Evolutionary conservation across 768 basidiomycete genomes (phyloP).

Genomic region (Wakefieldia striispora): DNA sequence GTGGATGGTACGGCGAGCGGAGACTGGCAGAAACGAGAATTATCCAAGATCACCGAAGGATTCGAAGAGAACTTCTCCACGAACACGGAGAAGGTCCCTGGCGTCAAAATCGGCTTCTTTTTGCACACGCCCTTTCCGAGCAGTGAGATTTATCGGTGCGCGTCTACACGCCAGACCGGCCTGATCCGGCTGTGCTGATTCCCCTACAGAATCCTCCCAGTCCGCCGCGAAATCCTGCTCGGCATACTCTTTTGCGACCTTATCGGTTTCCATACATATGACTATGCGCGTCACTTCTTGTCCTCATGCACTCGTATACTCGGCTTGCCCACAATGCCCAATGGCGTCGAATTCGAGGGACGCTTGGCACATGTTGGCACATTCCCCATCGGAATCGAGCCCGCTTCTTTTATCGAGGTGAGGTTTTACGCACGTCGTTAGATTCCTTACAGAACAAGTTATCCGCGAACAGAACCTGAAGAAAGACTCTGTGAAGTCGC

Average conservation of each 20-base stretch:
- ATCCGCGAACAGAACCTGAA: constrained; percentile 58
- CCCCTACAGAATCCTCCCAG: constrained; percentile 84
- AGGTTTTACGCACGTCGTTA: constrained; percentile 11
- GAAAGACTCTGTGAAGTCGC: constrained; percentile 75
- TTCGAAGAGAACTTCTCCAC: constrained; percentile 48
- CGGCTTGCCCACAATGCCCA: constrained; percentile 93
- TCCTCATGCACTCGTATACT: constrained; percentile 98
- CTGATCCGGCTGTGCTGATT: constrained; percentile 7
- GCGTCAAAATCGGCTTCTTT: constrained; percentile 97
- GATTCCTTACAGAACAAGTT: neutral
- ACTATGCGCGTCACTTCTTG: constrained; percentile 98
- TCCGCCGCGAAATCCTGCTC: constrained; percentile 95
- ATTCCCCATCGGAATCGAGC: constrained; percentile 99
- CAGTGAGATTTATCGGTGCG: constrained; percentile 94
- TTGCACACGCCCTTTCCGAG: constrained; percentile 98
- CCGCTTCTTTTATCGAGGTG: constrained; percentile 83
- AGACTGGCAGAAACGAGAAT: constrained; percentile 56
- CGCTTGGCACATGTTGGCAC: constrained; percentile 96
- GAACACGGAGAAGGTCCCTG: constrained; percentile 43
- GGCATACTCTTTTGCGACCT: constrained; percentile 95
- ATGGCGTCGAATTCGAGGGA: constrained; percentile 95
- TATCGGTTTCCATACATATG: constrained; percentile 99
- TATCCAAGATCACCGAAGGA: constrained; percentile 71
- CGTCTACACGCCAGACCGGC: constrained; percentile 17
- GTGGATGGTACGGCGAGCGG: constrained; percentile 69